A percentile compares a stretch with the other conserved stretches of the same genome.
These are phyloP conservation scores for Pseudoneurospora amorphoporcata DNA, from an alignment of 495 filamentous ascomycete species.

Conservation along the genomic window DNA sequence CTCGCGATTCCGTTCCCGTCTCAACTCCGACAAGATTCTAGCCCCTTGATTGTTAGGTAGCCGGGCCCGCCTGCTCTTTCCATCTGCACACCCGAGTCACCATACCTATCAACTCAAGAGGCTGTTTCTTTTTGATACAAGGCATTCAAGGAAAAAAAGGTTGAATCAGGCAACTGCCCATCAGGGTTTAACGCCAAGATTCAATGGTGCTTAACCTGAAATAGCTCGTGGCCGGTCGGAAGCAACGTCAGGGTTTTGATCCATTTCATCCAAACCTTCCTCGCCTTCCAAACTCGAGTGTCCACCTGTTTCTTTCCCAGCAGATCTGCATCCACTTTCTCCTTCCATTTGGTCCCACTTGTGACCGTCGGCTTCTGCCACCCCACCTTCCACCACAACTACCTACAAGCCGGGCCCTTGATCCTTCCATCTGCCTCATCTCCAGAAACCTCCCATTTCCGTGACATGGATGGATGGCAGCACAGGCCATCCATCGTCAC, in stretches of 20 bases:
- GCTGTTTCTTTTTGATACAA: neutral
- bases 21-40: neutral
- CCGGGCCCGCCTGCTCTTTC: neutral
- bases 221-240: neutral
- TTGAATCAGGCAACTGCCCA: neutral
- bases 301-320: neutral
- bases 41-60: neutral
- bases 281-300: neutral
- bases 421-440: neutral
- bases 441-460: neutral
- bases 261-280: neutral
- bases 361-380: neutral
- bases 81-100: neutral
- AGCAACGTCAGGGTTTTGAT: neutral
- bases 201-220: neutral
- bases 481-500: neutral
- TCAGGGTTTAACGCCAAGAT: neutral
- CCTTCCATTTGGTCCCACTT: neutral
- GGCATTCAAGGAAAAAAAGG: neutral
- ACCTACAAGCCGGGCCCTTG: neutral
- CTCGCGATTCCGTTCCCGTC: neutral
- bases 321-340: neutral
- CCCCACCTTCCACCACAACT: neutral
- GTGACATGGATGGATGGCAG: neutral
- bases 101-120: neutral